Evolutionary conservation across 1,284 basidiomycete genomes (phyloP).

Genomic region (Sutorius eximius): DNA sequence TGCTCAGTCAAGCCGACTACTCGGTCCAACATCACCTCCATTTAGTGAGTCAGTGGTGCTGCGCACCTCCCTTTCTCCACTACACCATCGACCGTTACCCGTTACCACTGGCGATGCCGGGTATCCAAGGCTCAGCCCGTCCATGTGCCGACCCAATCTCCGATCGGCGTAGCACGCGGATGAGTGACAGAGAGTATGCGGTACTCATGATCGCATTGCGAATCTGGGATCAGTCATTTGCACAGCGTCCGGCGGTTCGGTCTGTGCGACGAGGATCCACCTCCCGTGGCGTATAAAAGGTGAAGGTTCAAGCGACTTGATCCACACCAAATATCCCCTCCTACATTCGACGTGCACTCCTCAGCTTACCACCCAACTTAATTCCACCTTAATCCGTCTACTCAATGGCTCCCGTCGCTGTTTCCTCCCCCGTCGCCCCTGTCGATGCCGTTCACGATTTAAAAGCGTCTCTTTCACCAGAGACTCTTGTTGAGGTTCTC

Average conservation of each 20-base stretch:
- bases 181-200: too few species aligned
- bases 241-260: not conserved
- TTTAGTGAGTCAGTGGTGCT: too few species aligned
- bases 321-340: not conserved
- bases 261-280: not conserved
- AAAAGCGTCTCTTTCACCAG: slow-evolving; percentile 17
- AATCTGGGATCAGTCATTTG: not conserved
- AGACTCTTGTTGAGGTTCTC: slow-evolving; percentile 28
- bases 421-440: slow-evolving; percentile 9
- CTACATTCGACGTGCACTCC: slow-evolving; percentile 3
- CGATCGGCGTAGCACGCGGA: too few species aligned
- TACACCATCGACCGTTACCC: too few species aligned
- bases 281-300: slow-evolving; percentile 15
- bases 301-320: not conserved
- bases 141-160: too few species aligned
- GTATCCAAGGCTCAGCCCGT: too few species aligned
- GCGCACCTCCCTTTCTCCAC: too few species aligned
- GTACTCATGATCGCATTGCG: too few species aligned
- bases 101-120: too few species aligned
- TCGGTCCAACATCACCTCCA: too few species aligned
- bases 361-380: not conserved
- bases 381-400: not conserved
- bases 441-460: slow-evolving; percentile 10
- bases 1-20: too few species aligned
- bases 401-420: slow-evolving; percentile 18